Percentiles rank a stretch among this genome's conserved stretches.
Evolutionary conservation across 1,284 basidiomycete species (phyloP).

Genomic region (Fomitopsis betulina): DNA sequence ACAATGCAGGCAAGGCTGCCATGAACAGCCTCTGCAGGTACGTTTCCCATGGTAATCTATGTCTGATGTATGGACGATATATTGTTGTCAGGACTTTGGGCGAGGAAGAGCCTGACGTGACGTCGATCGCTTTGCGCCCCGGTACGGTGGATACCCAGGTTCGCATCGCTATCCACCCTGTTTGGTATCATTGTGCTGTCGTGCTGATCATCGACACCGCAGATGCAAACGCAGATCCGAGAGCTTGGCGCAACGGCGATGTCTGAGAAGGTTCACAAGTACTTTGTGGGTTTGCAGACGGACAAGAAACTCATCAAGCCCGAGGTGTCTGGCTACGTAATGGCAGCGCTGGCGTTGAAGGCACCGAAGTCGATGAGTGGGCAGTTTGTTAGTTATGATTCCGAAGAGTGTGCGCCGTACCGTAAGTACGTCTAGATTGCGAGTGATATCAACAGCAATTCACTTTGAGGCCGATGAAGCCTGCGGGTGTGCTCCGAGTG

Average conservation of each 20-base stretch:
- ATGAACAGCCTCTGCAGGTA: constrained; percentile 80
- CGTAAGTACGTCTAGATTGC: constrained; percentile 15
- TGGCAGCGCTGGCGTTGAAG: constrained; percentile 59
- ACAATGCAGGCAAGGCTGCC: constrained; percentile 80
- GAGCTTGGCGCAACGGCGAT: constrained; percentile 43
- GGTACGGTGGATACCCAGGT: constrained; percentile 81
- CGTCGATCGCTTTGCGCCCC: constrained; percentile 75
- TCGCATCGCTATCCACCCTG: constrained; percentile 16
- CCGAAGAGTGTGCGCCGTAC: constrained; percentile 55
- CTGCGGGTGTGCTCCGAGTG: no score
- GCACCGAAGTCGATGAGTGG: constrained; percentile 63
- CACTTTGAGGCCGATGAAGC: no score
- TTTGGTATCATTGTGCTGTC: background rate
- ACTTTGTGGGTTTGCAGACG: constrained; percentile 57
- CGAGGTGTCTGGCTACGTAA: constrained; percentile 69
- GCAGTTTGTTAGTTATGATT: constrained; percentile 71
- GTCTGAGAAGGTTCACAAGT: constrained; percentile 44
- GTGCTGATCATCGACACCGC: background rate
- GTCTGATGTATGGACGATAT: background rate
- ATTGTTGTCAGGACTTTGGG: constrained; percentile 62
- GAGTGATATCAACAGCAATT: background rate
- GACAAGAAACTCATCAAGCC: constrained; percentile 68
- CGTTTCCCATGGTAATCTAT: constrained; percentile 8
- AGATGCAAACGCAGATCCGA: constrained; percentile 71
- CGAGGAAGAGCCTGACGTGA: constrained; percentile 74